Percentiles rank a stretch among this genome's conserved stretches.
Conservation (phyloP, 2,329 filamentous ascomycete genomes). For the Colletotrichum agaves region DNA sequence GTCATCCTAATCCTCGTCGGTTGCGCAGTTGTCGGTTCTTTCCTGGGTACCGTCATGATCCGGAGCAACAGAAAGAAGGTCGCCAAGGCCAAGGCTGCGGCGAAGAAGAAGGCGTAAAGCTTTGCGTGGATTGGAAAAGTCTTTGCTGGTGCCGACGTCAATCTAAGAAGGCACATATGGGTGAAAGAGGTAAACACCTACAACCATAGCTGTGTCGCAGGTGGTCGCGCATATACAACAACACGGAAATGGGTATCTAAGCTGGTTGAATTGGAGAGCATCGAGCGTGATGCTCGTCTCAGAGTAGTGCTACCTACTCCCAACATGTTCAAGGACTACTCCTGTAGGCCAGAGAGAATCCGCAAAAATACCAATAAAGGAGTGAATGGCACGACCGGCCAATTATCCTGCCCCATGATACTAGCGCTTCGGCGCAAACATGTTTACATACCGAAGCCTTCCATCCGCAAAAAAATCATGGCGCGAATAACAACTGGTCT, state of each 20-base stretch:
- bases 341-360: slow-evolving; percentile 32
- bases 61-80: slow-evolving; percentile 98
- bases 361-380: slow-evolving; percentile 29
- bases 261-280: slow-evolving; percentile 30
- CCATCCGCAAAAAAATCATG: slow-evolving; percentile 18
- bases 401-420: slow-evolving; percentile 22
- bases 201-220: neutral
- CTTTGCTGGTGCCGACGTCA: neutral
- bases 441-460: neutral
- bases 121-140: neutral
- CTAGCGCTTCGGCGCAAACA: slow-evolving; percentile 9
- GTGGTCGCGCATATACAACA: neutral
- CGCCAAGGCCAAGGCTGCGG: slow-evolving; percentile 85
- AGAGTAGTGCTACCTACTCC: slow-evolving; percentile 22
- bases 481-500: slow-evolving; percentile 21
- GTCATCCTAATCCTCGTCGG: slow-evolving; percentile 95
- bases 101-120: slow-evolving; percentile 84
- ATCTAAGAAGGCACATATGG: too few species aligned
- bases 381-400: slow-evolving; percentile 34
- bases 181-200: neutral
- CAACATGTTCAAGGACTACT: slow-evolving; percentile 22
- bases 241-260: slow-evolving; percentile 33
- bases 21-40: slow-evolving; percentile 93
- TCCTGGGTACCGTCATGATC: slow-evolving; percentile 98
- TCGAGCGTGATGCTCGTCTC: slow-evolving; percentile 19